A percentile compares a stretch with the other conserved stretches of the same genome.
Evolutionary conservation across 257 asterid genomes (phyloP).

Genomic region (Fraxinus excelsior): DNA sequence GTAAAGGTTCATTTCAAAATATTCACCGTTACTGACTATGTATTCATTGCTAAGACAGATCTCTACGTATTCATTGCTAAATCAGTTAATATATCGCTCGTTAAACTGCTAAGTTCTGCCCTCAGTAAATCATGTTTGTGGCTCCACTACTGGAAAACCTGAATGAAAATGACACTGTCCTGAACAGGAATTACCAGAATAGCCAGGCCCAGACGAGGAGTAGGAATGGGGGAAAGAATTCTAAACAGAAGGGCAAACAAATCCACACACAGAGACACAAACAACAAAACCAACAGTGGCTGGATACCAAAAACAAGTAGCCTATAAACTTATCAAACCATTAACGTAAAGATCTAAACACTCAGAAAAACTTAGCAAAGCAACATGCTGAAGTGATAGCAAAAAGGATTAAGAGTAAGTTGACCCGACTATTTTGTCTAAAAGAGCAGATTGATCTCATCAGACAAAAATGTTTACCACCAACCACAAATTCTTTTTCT

Average conservation of each 20-base stretch:
- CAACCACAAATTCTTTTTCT: not conserved
- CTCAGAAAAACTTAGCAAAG: not conserved
- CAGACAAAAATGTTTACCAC: not conserved
- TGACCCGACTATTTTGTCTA: not conserved
- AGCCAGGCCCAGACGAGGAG: not conserved
- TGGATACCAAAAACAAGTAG: not conserved
- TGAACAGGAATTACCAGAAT: too few species aligned
- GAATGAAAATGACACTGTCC: too few species aligned
- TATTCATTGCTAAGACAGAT: too few species aligned
- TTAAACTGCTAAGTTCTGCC: too few species aligned
- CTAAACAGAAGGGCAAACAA: not conserved
- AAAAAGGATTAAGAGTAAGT: not conserved
- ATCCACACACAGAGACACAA: not conserved
- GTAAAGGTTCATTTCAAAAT: too few species aligned
- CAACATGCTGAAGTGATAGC: not conserved
- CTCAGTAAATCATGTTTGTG: too few species aligned
- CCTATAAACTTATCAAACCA: not conserved
- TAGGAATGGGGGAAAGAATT: not conserved
- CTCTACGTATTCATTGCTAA: too few species aligned
- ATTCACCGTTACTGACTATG: too few species aligned
- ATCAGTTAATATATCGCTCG: too few species aligned
- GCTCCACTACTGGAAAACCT: too few species aligned
- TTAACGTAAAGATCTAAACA: not conserved
- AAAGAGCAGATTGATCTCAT: not conserved
- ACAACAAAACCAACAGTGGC: not conserved